Conservation (phyloP, 2,329 filamentous ascomycete genomes). For the Verruconis gallopava region DNA sequence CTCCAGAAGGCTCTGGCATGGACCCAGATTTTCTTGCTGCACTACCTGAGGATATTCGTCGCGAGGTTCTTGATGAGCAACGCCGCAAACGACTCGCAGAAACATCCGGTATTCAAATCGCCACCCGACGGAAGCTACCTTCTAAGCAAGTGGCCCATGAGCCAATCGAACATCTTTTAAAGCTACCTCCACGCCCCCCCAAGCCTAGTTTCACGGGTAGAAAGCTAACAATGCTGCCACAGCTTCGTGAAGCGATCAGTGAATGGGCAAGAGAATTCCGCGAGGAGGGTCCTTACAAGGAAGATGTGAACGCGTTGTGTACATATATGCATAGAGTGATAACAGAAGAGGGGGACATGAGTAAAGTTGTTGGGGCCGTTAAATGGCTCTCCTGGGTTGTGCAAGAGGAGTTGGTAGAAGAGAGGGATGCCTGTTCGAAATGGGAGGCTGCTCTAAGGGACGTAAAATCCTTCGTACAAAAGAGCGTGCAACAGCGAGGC, state of each 20-base stretch:
- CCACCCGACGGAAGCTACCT: constrained; percentile 11
- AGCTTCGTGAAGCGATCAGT: constrained; percentile 61
- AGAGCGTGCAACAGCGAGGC: constrained; percentile 31
- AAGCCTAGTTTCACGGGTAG: constrained; percentile 50
- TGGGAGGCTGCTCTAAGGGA: constrained; percentile 3
- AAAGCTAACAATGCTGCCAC: constrained; percentile 40
- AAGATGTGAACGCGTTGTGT: constrained; percentile 64
- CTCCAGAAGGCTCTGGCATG: constrained; percentile 12
- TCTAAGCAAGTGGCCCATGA: background rate
- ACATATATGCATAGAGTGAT: constrained; percentile 63
- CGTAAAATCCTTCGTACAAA: constrained; percentile 22
- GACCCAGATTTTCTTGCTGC: constrained; percentile 60
- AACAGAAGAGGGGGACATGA: constrained; percentile 60
- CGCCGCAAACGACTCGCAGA: constrained; percentile 47
- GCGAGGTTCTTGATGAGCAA: constrained; percentile 67
- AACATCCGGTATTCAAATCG: constrained; percentile 17
- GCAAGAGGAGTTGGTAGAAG: constrained; percentile 15
- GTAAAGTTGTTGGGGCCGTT: constrained; percentile 57
- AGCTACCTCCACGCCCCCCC: constrained; percentile 36
- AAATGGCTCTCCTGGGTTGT: constrained; percentile 46
- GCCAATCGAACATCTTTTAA: constrained; percentile 20
- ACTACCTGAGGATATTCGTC: constrained; percentile 66
- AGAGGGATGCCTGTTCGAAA: constrained; percentile 10
- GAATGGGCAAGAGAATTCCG: constrained; percentile 65
- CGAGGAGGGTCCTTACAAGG: constrained; percentile 60